These are phyloP conservation scores for Floccularia luteovirens DNA, from an alignment of 768 basidiomycete species.

Conservation along the genomic window DNA sequence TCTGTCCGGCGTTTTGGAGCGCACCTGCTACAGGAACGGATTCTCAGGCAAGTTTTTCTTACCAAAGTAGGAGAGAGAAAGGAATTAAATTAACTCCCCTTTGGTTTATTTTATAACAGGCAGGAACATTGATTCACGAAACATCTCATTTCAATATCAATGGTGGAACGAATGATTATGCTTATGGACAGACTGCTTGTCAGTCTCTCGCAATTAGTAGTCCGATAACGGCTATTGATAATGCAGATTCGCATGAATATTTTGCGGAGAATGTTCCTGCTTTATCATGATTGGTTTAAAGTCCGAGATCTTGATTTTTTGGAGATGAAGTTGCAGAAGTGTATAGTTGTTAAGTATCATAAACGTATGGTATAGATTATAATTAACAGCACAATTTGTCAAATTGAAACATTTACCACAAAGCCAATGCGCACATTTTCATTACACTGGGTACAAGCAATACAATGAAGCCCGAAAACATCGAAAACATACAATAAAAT, in stretches of 20 bases:
- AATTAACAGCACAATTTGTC: too few species aligned
- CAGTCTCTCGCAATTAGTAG: constrained; percentile 31
- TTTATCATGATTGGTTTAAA: constrained; percentile 21
- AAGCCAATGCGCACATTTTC: too few species aligned
- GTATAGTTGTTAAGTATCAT: too few species aligned
- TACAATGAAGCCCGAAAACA: too few species aligned
- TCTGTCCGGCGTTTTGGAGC: constrained; percentile 43
- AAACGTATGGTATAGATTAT: too few species aligned
- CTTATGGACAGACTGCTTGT: constrained; percentile 34
- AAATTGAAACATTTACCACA: too few species aligned
- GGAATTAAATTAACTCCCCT: not conserved
- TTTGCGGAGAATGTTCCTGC: constrained; percentile 41
- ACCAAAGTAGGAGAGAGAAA: not conserved
- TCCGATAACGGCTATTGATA: constrained; percentile 27
- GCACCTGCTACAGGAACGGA: constrained; percentile 39
- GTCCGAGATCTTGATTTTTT: too few species aligned
- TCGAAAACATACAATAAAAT: too few species aligned
- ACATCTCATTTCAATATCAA: constrained; percentile 36
- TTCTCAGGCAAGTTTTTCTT: constrained; percentile 21
- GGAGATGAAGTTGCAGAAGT: too few species aligned
- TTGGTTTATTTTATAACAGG: constrained; percentile 7
- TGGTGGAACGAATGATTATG: constrained; percentile 35
- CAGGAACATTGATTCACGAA: constrained; percentile 32
- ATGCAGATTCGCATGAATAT: constrained; percentile 44
- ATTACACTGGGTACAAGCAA: too few species aligned